Evolutionary conservation across 2,329 filamentous ascomycete species (phyloP), one percentile per base, ranked within the genome.

Genomic region (Colletotrichum sp.): DNA sequence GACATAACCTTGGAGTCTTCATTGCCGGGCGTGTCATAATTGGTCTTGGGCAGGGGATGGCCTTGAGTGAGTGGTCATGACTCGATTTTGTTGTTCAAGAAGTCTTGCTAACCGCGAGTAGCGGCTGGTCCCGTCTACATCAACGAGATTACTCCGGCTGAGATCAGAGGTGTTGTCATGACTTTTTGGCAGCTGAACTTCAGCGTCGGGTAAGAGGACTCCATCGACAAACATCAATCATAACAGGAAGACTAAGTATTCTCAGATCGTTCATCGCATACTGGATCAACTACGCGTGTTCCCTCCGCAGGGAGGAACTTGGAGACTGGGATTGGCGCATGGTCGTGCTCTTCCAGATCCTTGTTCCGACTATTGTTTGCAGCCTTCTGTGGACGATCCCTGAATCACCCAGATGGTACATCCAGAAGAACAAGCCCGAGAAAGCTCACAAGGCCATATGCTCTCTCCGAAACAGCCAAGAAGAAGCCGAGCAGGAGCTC

Each of bases 291-390:
- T 93, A 89, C 76, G 91, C 88, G 13, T 90, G 90, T 79, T 86
- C 87, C 31, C 85, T 90, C 78, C 84, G 93, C 81, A 84, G 85
- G 47, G 77, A 84, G 59, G 83, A 77, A 61, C 87, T 94, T 5
- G 92, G 92, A 54, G 86, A 94, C 76, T 93, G 92, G 92, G 91
- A 94, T 81, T 94, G 92, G 92, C 90, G 89, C 77, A 89, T 93
- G 85, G 90, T 94, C 12, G 90, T 93, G 74, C 90, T 94, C 73
- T 94, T 94, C 86, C 93, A 94, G 82, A 85, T 93, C 61, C 81
- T 94, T 16, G 87, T 93, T 18, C 93, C 93, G 1, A 76, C 87
- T 58, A 78, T 93, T 70, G 92, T 94, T 80, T 83, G 93, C 27
- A 75, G 82, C 5, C 86, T 92, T 29, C 84, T 94, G 15, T 92